Conservation (phyloP, 192 early-diverging fungal species). For the Allomyces macrogynus region DNA sequence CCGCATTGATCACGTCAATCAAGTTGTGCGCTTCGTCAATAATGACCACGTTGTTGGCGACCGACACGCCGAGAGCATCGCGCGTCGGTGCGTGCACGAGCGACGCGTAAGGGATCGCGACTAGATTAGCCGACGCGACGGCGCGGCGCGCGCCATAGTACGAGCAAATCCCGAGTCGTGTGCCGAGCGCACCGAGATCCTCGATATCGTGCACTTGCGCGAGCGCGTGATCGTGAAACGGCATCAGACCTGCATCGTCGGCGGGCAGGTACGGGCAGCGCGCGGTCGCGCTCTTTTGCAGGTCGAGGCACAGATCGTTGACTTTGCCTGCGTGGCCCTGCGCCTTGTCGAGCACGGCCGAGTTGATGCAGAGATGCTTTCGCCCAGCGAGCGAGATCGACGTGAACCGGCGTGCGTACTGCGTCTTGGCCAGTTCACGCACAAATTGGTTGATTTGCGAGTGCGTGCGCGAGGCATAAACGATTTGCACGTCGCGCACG, state of each 20-base stretch:
- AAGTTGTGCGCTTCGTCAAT: conserved; percentile 67
- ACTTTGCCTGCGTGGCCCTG: conserved; percentile 20
- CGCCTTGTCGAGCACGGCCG: conserved; percentile 28
- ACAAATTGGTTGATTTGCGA: conserved; percentile 84
- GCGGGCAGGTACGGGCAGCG: conserved; percentile 27
- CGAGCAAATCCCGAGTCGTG: conserved; percentile 36
- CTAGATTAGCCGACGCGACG: conserved; percentile 34
- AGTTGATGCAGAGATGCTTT: conserved; percentile 64
- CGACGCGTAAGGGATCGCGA: conserved; percentile 77
- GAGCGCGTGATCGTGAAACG: conserved; percentile 33
- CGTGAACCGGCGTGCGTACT: conserved; percentile 31
- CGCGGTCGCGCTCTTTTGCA: conserved; percentile 34
- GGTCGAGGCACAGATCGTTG: conserved; percentile 68
- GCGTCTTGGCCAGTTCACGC: conserved; percentile 60
- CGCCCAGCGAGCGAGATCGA: conserved; percentile 61
- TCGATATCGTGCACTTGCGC: conserved; percentile 57
- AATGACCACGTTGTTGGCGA: conserved; percentile 57
- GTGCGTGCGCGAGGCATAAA: conserved; percentile 62
- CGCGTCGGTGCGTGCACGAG: conserved; percentile 52
- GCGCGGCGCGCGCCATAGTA: conserved; percentile 64
- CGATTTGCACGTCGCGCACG: conserved; percentile 16
- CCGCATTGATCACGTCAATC: conserved; percentile 49
- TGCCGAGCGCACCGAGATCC: conserved; percentile 49
- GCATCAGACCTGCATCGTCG: conserved; percentile 24
- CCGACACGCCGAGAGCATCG: conserved; percentile 46